phyloP scores from a whole-genome alignment of 352 stramenopile genomes.

The Pilasporangium apinafurcum region DNA sequence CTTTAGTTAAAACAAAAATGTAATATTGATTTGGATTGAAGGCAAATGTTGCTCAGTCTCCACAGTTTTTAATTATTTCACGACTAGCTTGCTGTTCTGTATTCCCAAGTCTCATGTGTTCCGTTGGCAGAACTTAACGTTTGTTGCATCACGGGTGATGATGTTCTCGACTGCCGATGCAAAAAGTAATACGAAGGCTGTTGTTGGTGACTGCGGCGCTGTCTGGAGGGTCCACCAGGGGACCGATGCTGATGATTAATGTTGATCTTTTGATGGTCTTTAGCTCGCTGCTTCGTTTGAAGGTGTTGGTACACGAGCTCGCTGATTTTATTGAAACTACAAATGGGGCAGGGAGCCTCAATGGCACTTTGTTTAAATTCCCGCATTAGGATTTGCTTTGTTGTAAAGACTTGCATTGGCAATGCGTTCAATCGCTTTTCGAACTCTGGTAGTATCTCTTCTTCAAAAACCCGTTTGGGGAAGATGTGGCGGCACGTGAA shows the following conservation, averaged over 20 bases:
- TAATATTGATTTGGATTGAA: too few species aligned
- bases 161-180: slow-evolving; percentile 34
- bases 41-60: too few species aligned
- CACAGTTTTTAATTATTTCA: too few species aligned
- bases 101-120: too few species aligned
- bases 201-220: background rate
- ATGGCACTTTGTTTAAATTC: slow-evolving; percentile 60
- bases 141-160: too few species aligned
- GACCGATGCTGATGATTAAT: background rate
- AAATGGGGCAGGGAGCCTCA: slow-evolving; percentile 76
- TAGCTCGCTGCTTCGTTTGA: background rate
- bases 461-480: slow-evolving; percentile 80
- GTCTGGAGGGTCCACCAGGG: background rate
- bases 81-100: too few species aligned
- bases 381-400: slow-evolving; percentile 49
- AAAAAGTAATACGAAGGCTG: slow-evolving; percentile 50
- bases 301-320: slow-evolving; percentile 32
- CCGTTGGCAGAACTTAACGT: too few species aligned
- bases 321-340: slow-evolving; percentile 78
- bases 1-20: too few species aligned
- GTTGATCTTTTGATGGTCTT: background rate
- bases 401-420: slow-evolving; percentile 48
- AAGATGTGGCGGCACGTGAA: slow-evolving; percentile 84
- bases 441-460: slow-evolving; percentile 77
- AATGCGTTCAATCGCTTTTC: slow-evolving; percentile 73